Conservation (phyloP, 164 flowering plant genomes). For the Buxus sempervirens region DNA sequence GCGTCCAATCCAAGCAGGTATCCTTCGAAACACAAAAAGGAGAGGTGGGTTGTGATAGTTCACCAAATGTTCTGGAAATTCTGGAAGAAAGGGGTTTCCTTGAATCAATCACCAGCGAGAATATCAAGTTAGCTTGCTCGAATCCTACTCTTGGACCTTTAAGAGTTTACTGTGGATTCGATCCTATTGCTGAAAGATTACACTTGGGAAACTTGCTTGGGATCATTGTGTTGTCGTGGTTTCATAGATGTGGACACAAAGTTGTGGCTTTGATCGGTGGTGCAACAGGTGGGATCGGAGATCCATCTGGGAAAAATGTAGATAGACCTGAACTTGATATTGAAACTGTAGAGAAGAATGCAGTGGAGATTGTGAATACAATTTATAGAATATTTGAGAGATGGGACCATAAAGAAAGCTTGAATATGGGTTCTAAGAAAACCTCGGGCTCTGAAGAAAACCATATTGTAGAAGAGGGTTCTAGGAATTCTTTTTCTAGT, state of each 20-base stretch:
- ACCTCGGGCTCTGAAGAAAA: not conserved
- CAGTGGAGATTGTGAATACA: constrained; percentile 35
- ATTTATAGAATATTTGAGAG: constrained; percentile 34
- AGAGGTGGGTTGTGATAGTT: constrained; percentile 2
- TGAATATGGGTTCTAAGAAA: not conserved
- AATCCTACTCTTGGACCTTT: constrained; percentile 23
- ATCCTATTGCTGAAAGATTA: constrained; percentile 77
- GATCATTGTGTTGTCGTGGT: constrained; percentile 80
- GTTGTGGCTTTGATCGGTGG: constrained; percentile 72
- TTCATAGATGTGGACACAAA: constrained; percentile 60
- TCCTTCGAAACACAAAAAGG: constrained; percentile 7
- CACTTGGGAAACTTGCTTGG: constrained; percentile 83
- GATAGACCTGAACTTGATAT: constrained; percentile 71
- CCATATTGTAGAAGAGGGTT: constrained; percentile 3
- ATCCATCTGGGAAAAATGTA: constrained; percentile 76
- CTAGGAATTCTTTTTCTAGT: constrained; percentile 23
- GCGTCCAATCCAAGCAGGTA: constrained; percentile 9
- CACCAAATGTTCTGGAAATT: constrained; percentile 40
- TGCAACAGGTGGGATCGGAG: constrained; percentile 79
- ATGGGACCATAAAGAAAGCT: not conserved
- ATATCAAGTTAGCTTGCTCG: constrained; percentile 40
- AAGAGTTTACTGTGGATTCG: constrained; percentile 80
- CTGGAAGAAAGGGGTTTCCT: constrained; percentile 70
- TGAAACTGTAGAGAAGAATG: constrained; percentile 44
- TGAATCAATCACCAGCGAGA: constrained; percentile 64